Evolutionary conservation across 352 stramenopile species (phyloP).

Genomic region (Pythium angustatum): DNA sequence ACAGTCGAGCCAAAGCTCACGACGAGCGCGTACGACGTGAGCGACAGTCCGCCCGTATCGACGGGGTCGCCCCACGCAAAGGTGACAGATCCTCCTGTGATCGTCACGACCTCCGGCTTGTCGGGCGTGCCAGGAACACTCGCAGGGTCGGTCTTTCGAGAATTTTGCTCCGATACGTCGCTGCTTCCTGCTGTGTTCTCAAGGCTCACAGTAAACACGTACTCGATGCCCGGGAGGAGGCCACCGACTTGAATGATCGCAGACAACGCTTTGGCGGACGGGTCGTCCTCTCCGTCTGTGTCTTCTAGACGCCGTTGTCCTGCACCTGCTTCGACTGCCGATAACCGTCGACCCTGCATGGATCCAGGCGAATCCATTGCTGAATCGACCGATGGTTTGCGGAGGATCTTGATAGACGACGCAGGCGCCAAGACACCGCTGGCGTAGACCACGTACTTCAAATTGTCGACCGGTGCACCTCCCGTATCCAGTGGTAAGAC

Average conservation of each 20-base stretch:
- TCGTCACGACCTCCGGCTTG: conserved; percentile 17
- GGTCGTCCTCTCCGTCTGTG: not conserved
- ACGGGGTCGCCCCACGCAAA: conserved; percentile 49
- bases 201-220: conserved; percentile 46
- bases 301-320: conserved; percentile 3
- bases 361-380: not conserved
- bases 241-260: conserved; percentile 43
- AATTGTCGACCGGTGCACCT: conserved; percentile 28
- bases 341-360: not conserved
- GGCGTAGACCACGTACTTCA: conserved; percentile 46
- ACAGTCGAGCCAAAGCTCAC: conserved; percentile 27
- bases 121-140: conserved; percentile 34
- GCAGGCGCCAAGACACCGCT: conserved; percentile 37
- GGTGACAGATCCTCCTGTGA: conserved; percentile 46
- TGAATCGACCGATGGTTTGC: not conserved
- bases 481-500: conserved; percentile 43
- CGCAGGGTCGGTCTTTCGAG: conserved; percentile 23
- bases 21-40: conserved; percentile 43
- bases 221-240: conserved; percentile 41
- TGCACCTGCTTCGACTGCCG: not conserved
- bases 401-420: not conserved
- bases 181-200: conserved; percentile 38
- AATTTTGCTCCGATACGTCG: conserved; percentile 12
- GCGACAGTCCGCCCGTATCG: conserved; percentile 46
- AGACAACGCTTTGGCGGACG: not conserved